Evolutionary conservation across 495 filamentous ascomycete genomes (phyloP), one percentile per base, ranked within the genome.

Genomic region (Elasticomyces elasticus): DNA sequence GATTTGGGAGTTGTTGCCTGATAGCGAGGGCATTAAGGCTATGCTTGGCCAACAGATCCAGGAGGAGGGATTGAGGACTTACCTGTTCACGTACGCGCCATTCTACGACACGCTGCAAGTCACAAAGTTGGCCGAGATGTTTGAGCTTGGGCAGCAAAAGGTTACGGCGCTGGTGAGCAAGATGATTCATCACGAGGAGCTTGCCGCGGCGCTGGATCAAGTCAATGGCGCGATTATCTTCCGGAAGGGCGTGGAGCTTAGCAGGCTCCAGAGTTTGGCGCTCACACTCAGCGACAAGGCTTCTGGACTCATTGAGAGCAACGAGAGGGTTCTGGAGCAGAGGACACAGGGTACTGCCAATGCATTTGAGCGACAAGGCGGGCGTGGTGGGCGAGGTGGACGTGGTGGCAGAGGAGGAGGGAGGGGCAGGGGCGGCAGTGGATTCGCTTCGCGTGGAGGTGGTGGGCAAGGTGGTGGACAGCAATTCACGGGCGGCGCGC

Each of bases 151-250:
- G 28, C 77, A 85, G 59, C 82, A 83, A 71, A 97, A 95, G 76
- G 91, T 95, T 28, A 74, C 84, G 11, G 88, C 92, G n/a, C 80
- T 99, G 54, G 83, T 99, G 66, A 91, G 86, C 78, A 94, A 94
- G 74, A 99, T 99, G 92, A 97, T 97, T 70, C 94, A 89, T 55
- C 92, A 99, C 73, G 92, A 99, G 68, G 92, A 99, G 64, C 81
- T 99, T 37, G 87, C 85, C 25, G 92, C 92, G 49, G 94, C 92
- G 28, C 79, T 99, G 35, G 92, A 99, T 76, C 92, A 97, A 71
- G 94, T 99, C 72, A 95, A 91, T 69, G 82, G 85, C 55, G 91
- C 89, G 33, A 90, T 99, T 69, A 88, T 97, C 72, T 99, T 99
- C 86, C 83, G 94, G 70, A 97, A 97, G 83, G 92, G 92, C 45